These are phyloP conservation scores for Alternaria angustiovoidea DNA, from an alignment of 2,329 filamentous ascomycete species.

Conservation along the genomic window DNA sequence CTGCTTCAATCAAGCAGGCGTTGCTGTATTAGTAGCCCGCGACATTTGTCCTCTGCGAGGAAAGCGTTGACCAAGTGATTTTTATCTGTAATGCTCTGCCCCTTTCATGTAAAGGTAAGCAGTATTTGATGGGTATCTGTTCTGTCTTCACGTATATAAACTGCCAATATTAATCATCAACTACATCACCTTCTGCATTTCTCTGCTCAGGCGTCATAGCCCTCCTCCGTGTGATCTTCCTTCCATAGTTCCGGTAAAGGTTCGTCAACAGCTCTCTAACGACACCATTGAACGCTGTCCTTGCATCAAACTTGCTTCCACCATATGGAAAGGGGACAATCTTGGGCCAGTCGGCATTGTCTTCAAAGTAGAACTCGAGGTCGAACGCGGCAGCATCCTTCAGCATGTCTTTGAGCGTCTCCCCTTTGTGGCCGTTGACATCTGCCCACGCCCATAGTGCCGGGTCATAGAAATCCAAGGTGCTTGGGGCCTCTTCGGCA, in stretches of 20 bases:
- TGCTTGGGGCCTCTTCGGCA: slow-evolving; percentile 22
- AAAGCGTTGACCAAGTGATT: background rate
- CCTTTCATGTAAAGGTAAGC: background rate
- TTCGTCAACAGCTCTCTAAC: slow-evolving; percentile 40
- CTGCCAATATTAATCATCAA: slow-evolving; percentile 5
- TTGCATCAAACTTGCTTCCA: slow-evolving; percentile 44
- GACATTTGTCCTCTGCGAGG: background rate
- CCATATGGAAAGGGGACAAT: slow-evolving; percentile 47
- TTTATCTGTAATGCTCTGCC: background rate
- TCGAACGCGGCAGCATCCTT: slow-evolving; percentile 42
- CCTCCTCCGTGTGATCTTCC: slow-evolving; percentile 39
- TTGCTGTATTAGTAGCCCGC: background rate
- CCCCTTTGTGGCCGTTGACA: slow-evolving; percentile 36
- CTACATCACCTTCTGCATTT: background rate
- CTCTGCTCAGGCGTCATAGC: slow-evolving; percentile 2
- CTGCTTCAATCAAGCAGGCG: background rate
- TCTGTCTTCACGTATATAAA: background rate
- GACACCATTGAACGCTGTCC: slow-evolving; percentile 32
- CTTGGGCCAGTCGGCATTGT: slow-evolving; percentile 35
- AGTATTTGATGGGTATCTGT: background rate
- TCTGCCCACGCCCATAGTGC: slow-evolving; percentile 46
- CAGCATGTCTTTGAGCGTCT: slow-evolving; percentile 42
- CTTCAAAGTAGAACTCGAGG: slow-evolving; percentile 46
- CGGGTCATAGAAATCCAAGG: slow-evolving; percentile 46
- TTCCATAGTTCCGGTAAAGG: slow-evolving; percentile 45